These are phyloP conservation scores for Teratosphaeria gauchensis DNA, from an alignment of 2,329 filamentous ascomycete species.

Conservation along the genomic window DNA sequence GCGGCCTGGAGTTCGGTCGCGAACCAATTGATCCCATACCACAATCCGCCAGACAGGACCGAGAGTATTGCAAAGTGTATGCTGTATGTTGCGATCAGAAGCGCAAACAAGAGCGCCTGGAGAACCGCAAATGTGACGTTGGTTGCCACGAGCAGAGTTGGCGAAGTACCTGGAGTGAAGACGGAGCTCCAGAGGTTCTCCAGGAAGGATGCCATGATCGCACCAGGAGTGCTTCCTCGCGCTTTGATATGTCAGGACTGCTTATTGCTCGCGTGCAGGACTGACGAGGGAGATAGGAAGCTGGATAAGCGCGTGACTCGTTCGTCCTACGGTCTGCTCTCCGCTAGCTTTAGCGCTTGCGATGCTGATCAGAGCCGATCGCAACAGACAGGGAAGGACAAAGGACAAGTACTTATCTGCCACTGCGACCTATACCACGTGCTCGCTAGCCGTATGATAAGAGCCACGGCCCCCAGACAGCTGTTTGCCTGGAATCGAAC, in stretches of 20 bases:
- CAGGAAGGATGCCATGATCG: slow-evolving; percentile 44
- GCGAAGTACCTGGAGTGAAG: slow-evolving; percentile 86
- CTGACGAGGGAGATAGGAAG: background rate
- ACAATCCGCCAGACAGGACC: slow-evolving; percentile 67
- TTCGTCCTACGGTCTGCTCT: background rate
- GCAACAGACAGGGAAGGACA: background rate
- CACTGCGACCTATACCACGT: background rate
- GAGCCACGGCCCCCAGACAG: background rate
- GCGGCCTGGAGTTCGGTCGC: slow-evolving; percentile 52
- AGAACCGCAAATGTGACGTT: slow-evolving; percentile 82
- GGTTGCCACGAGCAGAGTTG: slow-evolving; percentile 77
- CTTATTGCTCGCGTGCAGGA: background rate
- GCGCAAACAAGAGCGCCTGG: slow-evolving; percentile 64
- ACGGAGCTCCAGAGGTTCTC: slow-evolving; percentile 80
- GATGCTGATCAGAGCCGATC: background rate
- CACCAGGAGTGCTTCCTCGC: background rate
- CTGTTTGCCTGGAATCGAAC: background rate
- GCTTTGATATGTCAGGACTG: background rate
- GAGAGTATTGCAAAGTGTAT: slow-evolving; percentile 83
- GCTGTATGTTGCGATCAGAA: slow-evolving; percentile 74
- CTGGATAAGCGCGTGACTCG: background rate
- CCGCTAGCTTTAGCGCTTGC: background rate
- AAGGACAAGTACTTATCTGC: background rate
- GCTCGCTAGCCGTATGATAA: background rate
- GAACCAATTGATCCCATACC: slow-evolving; percentile 98